Conservation (phyloP, 495 filamentous ascomycete genomes). For the Rhypophila decipiens region DNA sequence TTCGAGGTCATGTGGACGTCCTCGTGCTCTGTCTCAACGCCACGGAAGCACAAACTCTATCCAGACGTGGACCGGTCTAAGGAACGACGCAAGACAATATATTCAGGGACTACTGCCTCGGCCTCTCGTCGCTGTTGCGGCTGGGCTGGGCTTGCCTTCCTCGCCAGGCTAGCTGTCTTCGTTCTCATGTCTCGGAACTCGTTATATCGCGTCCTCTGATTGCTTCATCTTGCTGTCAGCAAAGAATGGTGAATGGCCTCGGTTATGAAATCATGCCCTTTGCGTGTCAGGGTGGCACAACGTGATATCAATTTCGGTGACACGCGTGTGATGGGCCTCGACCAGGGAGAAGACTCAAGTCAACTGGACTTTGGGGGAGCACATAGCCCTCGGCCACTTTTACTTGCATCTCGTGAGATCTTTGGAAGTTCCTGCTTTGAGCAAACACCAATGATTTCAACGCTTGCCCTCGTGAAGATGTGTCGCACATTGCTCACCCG, state of each 20-base stretch:
- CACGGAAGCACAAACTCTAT: constrained; percentile 2
- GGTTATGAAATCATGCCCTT: constrained; percentile 2
- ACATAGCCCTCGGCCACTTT: neutral
- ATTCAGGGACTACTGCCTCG: neutral
- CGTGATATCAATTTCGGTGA: constrained; percentile 6
- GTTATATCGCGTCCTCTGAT: too few species aligned
- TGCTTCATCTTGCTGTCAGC: constrained; percentile 2
- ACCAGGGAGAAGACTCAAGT: neutral
- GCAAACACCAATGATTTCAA: neutral
- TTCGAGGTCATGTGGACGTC: constrained; percentile 4
- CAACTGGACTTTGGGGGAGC: constrained; percentile 4
- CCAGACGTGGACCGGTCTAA: neutral
- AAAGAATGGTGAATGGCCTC: too few species aligned
- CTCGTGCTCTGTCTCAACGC: constrained; percentile 7
- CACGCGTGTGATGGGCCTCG: constrained; percentile 3
- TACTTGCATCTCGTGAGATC: constrained; percentile 3
- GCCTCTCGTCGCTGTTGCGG: neutral
- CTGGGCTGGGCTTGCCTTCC: neutral
- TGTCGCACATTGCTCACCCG: neutral
- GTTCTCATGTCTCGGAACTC: too few species aligned
- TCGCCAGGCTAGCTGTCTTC: neutral
- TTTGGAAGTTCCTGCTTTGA: neutral
- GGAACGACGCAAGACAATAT: constrained; percentile 1
- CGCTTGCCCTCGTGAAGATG: neutral
- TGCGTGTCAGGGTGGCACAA: constrained; percentile 6